These are phyloP conservation scores for Thalassiosira oceanica DNA, from an alignment of 352 stramenopile genomes.

Conservation along the genomic window DNA sequence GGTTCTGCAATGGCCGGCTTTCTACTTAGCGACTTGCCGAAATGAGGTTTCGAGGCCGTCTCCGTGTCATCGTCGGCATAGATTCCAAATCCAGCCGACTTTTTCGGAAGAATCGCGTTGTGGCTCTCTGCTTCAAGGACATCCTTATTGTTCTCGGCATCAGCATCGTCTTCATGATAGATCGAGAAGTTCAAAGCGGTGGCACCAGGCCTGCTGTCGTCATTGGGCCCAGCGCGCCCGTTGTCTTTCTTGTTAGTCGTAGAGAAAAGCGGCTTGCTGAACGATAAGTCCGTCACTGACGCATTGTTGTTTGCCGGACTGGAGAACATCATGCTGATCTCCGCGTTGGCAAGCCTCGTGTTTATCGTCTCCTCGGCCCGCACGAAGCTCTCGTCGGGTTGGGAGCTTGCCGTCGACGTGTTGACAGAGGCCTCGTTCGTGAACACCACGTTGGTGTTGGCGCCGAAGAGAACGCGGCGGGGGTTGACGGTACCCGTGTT, in stretches of 20 bases:
- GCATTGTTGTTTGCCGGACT: slow-evolving; percentile 43
- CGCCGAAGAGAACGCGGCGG: slow-evolving; percentile 40
- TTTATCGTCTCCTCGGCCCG: slow-evolving; percentile 78
- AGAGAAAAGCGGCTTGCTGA: slow-evolving; percentile 4
- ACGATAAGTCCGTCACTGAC: slow-evolving; percentile 6
- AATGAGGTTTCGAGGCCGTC: too few relatives aligned
- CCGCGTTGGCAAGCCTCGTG: slow-evolving; percentile 74
- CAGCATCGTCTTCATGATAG: too few relatives aligned
- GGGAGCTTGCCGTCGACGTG: slow-evolving; percentile 59
- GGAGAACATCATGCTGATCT: slow-evolving; percentile 83
- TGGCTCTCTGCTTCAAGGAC: too few relatives aligned
- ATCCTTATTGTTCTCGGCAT: too few relatives aligned
- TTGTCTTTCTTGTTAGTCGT: neutral
- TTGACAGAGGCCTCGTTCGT: slow-evolving; percentile 41
- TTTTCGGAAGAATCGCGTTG: too few relatives aligned
- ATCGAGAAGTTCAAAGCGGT: too few relatives aligned
- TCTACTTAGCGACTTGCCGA: too few relatives aligned
- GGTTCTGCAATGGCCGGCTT: too few relatives aligned
- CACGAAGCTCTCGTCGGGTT: slow-evolving; percentile 49
- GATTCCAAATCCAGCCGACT: too few relatives aligned
- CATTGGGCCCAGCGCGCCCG: too few relatives aligned
- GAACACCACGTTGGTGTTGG: slow-evolving; percentile 24
- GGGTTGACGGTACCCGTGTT: slow-evolving; percentile 6
- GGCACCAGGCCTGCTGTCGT: too few relatives aligned
- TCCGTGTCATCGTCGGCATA: too few relatives aligned